These are phyloP conservation scores for Picochlorum sp. DNA, from an alignment of 139 green algal genomes.

Conservation along the genomic window DNA sequence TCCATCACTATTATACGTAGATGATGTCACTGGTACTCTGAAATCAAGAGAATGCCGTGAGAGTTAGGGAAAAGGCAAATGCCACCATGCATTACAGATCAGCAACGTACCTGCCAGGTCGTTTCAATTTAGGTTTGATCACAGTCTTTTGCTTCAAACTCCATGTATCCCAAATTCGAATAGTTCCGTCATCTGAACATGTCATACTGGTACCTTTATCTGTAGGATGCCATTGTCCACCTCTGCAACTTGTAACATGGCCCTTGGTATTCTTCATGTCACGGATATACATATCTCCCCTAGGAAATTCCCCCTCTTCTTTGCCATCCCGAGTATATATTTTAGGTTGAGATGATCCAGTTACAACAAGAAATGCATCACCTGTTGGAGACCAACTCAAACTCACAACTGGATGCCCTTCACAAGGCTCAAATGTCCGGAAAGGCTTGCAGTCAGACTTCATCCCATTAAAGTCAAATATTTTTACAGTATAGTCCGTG, in stretches of 20 bases:
- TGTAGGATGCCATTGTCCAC: constrained; percentile 76
- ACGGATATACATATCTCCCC: constrained; percentile 96
- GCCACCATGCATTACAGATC: too few species aligned
- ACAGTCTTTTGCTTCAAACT: constrained; percentile 80
- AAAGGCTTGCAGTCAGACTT: constrained; percentile 72
- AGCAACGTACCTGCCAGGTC: too few species aligned
- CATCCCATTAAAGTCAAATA: constrained; percentile 91
- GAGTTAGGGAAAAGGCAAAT: too few species aligned
- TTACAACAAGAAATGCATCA: constrained; percentile 73
- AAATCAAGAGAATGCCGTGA: too few species aligned
- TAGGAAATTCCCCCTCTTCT: constrained; percentile 55
- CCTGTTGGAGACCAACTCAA: constrained; percentile 59
- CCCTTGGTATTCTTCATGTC: constrained; percentile 89
- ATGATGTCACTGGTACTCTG: constrained; percentile 68
- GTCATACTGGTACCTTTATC: constrained; percentile 74
- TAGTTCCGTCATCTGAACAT: constrained; percentile 76
- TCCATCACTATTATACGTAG: constrained; percentile 60
- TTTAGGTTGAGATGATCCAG: constrained; percentile 43
- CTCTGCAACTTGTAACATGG: constrained; percentile 65
- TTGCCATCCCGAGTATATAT: constrained; percentile 78
- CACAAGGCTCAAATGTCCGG: constrained; percentile 51
- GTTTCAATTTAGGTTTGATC: constrained; percentile 65
- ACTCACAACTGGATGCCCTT: constrained; percentile 65
- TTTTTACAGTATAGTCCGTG: constrained; percentile 64
- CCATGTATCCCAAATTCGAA: constrained; percentile 74